These are phyloP conservation scores for Boletus vinaceobasis DNA, from an alignment of 768 basidiomycete genomes.

Conservation along the genomic window DNA sequence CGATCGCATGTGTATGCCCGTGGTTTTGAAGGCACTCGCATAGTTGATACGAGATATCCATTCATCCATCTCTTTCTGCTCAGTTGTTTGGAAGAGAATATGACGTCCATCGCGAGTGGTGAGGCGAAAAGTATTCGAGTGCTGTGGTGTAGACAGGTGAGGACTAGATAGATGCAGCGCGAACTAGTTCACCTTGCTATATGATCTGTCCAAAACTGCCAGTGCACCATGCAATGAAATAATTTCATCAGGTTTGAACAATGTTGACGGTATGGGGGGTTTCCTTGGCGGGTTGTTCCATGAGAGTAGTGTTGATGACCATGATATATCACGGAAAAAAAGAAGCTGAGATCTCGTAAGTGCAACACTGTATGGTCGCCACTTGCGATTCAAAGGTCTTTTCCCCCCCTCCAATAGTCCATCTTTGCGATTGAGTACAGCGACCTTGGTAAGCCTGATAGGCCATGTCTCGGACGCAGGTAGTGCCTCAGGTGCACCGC, in stretches of 20 bases:
- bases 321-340: slow-evolving; percentile 75
- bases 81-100: slow-evolving; percentile 70
- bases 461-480: slow-evolving; percentile 36
- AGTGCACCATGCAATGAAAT: slow-evolving; percentile 73
- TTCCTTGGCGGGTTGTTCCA: slow-evolving; percentile 39
- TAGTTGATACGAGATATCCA: slow-evolving; percentile 96
- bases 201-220: slow-evolving; percentile 76
- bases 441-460: slow-evolving; percentile 77
- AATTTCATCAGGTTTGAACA: slow-evolving; percentile 81
- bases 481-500: slow-evolving; percentile 23
- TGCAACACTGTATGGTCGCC: slow-evolving; percentile 82
- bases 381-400: slow-evolving; percentile 75
- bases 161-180: background rate
- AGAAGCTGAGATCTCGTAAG: slow-evolving; percentile 89
- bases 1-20: slow-evolving; percentile 77
- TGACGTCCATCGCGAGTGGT: slow-evolving; percentile 75
- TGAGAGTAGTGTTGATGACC: slow-evolving; percentile 46
- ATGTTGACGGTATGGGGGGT: slow-evolving; percentile 36
- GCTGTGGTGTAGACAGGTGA: slow-evolving; percentile 30
- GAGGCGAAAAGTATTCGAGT: slow-evolving; percentile 74
- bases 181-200: slow-evolving; percentile 59
- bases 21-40: slow-evolving; percentile 86
- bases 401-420: slow-evolving; percentile 74
- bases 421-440: slow-evolving; percentile 77
- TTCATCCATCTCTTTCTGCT: slow-evolving; percentile 72